Evolutionary conservation across 495 filamentous ascomycete genomes (phyloP).

Genomic region (Talaromyces ruber): DNA sequence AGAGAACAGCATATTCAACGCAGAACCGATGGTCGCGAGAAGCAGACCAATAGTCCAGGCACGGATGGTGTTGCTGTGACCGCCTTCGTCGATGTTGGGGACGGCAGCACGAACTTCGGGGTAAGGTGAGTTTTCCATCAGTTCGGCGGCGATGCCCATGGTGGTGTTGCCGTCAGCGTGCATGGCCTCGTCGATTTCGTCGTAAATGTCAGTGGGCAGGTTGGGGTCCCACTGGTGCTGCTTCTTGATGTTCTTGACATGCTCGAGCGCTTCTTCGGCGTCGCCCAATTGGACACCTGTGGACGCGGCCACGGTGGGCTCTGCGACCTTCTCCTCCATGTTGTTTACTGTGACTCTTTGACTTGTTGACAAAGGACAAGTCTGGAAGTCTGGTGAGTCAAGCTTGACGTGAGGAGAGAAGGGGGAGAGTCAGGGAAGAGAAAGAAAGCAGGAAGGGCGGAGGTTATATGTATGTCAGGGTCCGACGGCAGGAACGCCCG

Average conservation of each 20-base stretch:
- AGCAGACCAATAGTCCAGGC: constrained; percentile 66
- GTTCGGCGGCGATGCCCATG: constrained; percentile 44
- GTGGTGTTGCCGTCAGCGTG: constrained; percentile 42
- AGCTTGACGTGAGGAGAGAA: constrained; percentile 26
- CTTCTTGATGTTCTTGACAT: constrained; percentile 40
- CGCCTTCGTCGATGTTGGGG: constrained; percentile 52
- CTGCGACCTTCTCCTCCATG: constrained; percentile 15
- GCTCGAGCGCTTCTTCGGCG: constrained; percentile 35
- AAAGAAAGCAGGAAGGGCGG: not conserved
- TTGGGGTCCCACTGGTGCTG: constrained; percentile 65
- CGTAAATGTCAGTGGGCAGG: constrained; percentile 50
- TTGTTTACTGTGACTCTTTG: not conserved
- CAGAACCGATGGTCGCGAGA: constrained; percentile 56
- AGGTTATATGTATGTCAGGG: not conserved
- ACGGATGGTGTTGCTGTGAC: constrained; percentile 59
- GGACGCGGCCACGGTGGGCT: constrained; percentile 17
- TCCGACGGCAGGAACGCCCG: not conserved
- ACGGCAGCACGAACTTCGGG: constrained; percentile 47
- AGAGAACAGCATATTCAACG: constrained; percentile 63
- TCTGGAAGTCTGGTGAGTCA: not conserved
- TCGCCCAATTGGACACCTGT: constrained; percentile 24
- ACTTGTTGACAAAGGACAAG: not conserved
- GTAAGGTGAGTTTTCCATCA: constrained; percentile 63
- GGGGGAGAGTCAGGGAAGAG: not conserved
- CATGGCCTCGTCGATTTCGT: constrained; percentile 54